These are phyloP conservation scores for Xylaria sp. DNA, from an alignment of 2,329 filamentous ascomycete species.

Conservation along the genomic window DNA sequence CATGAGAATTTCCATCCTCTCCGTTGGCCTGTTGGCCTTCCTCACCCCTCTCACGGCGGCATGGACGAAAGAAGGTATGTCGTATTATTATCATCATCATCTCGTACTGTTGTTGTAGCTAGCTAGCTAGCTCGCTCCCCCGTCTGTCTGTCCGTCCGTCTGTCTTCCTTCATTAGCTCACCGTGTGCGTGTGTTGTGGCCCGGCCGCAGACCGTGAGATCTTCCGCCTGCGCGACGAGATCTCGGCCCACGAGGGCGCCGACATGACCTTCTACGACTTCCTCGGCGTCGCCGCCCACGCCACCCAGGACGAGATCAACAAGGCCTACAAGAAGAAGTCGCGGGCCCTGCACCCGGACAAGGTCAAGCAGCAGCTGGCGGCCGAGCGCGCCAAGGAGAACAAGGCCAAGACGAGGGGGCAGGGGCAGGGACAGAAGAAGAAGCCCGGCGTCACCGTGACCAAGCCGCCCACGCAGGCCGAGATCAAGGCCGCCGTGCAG, in stretches of 20 bases:
- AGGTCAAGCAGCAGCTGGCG: conserved; percentile 83
- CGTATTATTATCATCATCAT: background rate
- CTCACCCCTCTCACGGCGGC: conserved; percentile 69
- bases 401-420: conserved; percentile 54
- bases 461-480: conserved; percentile 72
- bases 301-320: conserved; percentile 84
- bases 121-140: too few species aligned
- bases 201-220: conserved; percentile 82
- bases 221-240: conserved; percentile 90
- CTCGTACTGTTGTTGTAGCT: too few species aligned
- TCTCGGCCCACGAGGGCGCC: conserved; percentile 72
- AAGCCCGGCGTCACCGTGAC: conserved; percentile 66
- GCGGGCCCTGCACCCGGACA: conserved; percentile 86
- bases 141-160: background rate
- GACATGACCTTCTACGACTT: conserved; percentile 94
- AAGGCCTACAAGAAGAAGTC: conserved; percentile 93
- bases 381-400: conserved; percentile 64
- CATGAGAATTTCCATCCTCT: conserved; percentile 73
- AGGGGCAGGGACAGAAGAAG: conserved; percentile 52
- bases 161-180: conserved; percentile 2
- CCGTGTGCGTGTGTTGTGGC: background rate
- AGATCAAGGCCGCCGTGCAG: conserved; percentile 80
- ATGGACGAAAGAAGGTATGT: conserved; percentile 83
- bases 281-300: conserved; percentile 73
- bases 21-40: conserved; percentile 70